Percentiles rank a stretch among this genome's conserved stretches.
Conservation (phyloP, 2,329 filamentous ascomycete genomes). For the Pyricularia sp. region DNA sequence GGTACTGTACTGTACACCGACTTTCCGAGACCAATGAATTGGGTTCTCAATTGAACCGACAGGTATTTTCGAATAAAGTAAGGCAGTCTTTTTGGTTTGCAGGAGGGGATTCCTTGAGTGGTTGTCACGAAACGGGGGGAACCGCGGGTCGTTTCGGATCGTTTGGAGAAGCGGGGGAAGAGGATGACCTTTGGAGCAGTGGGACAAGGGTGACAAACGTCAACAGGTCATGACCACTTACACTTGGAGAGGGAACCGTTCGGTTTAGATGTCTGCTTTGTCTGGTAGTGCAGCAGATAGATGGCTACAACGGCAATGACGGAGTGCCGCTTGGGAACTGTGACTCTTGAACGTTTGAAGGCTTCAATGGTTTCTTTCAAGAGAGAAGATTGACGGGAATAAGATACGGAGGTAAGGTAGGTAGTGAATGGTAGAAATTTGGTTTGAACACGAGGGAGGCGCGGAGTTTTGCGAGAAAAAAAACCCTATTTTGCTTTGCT, state of each 20-base stretch:
- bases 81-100: neutral
- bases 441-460: neutral
- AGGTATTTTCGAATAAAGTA: neutral
- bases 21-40: neutral
- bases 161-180: neutral
- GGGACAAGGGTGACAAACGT: neutral
- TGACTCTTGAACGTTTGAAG: neutral
- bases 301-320: neutral
- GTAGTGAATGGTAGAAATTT: neutral
- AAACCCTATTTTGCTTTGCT: neutral
- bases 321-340: neutral
- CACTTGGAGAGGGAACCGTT: neutral
- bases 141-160: neutral
- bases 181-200: neutral
- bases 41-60: neutral
- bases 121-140: neutral
- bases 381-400: neutral
- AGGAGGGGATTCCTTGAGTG: neutral
- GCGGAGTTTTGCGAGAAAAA: neutral
- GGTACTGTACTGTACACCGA: neutral
- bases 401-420: neutral
- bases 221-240: neutral
- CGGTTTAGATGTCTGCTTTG: neutral
- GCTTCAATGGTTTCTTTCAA: neutral
- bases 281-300: neutral